Evolutionary conservation across 2,329 filamentous ascomycete species (phyloP).

Genomic region (Scedosporium minutisporum): DNA sequence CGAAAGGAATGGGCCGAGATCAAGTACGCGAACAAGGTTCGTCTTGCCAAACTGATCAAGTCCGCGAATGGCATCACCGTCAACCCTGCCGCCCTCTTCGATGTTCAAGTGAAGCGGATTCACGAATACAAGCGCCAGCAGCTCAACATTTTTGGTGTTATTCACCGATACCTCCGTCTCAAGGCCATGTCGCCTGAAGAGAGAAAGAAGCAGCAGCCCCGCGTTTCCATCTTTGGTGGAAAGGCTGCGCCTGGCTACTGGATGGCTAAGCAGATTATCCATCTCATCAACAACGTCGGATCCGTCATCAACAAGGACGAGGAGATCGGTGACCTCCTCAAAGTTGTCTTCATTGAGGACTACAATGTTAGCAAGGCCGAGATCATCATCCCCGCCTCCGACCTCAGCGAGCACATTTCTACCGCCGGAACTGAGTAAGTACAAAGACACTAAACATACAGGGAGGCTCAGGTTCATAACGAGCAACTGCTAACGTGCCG

Average conservation of each 20-base stretch:
- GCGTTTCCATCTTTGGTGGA: constrained; percentile 93
- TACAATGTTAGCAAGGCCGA: constrained; percentile 99
- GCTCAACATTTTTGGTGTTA: constrained; percentile 97
- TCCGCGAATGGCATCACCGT: constrained; percentile 68
- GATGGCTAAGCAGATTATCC: constrained; percentile 99
- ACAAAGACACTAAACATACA: too few species aligned
- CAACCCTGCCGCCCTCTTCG: constrained; percentile 82
- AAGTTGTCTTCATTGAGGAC: constrained; percentile 94
- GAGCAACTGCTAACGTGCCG: constrained; percentile 10
- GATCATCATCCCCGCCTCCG: constrained; percentile 87
- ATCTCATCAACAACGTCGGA: constrained; percentile 88
- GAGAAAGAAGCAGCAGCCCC: constrained; percentile 75
- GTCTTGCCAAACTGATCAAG: constrained; percentile 86
- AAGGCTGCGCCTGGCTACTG: constrained; percentile 98
- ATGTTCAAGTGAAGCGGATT: constrained; percentile 97
- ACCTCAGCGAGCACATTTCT: constrained; percentile 97
- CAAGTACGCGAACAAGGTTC: constrained; percentile 92
- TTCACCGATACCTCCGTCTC: constrained; percentile 83
- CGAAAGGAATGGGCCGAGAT: constrained; percentile 92
- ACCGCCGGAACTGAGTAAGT: constrained; percentile 84
- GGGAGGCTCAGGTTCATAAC: background rate
- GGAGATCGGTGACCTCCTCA: constrained; percentile 86
- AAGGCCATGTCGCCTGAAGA: constrained; percentile 78
- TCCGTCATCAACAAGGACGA: constrained; percentile 83
- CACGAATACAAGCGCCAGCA: constrained; percentile 99